Evolutionary conservation across 495 filamentous ascomycete genomes (phyloP).

Genomic region (Lindgomyces ingoldianus): DNA sequence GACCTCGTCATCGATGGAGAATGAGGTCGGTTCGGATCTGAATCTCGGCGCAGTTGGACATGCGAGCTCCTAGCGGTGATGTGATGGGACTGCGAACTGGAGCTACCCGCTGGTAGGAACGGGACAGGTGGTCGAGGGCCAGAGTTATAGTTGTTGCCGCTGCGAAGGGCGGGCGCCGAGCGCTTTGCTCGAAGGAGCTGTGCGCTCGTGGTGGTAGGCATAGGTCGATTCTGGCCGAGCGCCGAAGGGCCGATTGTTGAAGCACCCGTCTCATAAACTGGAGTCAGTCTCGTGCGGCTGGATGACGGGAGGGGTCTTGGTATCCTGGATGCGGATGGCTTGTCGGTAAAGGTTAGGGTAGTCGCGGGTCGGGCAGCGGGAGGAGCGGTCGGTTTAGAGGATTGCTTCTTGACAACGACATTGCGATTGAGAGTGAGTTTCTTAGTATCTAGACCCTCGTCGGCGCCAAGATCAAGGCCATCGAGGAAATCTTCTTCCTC

Average conservation of each 20-base stretch:
- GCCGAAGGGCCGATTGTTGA: too few relatives aligned
- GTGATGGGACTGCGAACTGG: constrained; percentile 77
- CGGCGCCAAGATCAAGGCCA: constrained; percentile 83
- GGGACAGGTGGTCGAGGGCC: constrained; percentile 59
- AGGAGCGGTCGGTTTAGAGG: constrained; percentile 45
- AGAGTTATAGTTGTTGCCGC: constrained; percentile 46
- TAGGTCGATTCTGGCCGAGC: constrained; percentile 68
- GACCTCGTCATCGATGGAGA: constrained; percentile 53
- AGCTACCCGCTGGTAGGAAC: constrained; percentile 79
- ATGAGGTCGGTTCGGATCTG: constrained; percentile 59
- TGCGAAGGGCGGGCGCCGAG: constrained; percentile 79
- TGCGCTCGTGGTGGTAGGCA: constrained; percentile 68
- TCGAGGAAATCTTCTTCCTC: constrained; percentile 79
- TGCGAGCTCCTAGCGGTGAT: constrained; percentile 69
- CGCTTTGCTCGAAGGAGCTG: constrained; percentile 81
- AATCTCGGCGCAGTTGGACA: constrained; percentile 72
- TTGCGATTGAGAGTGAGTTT: constrained; percentile 92
- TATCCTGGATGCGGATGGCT: constrained; percentile 53
- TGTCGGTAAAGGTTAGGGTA: constrained; percentile 88
- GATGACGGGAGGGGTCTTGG: constrained; percentile 59
- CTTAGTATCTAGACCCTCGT: constrained; percentile 72
- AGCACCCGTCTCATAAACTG: constrained; percentile 87
- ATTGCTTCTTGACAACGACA: constrained; percentile 79
- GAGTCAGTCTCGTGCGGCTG: constrained; percentile 80
- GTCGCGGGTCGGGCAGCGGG: constrained; percentile 69